Evolutionary conservation across 768 basidiomycete species (phyloP).

Genomic region (Mycena latifolia): DNA sequence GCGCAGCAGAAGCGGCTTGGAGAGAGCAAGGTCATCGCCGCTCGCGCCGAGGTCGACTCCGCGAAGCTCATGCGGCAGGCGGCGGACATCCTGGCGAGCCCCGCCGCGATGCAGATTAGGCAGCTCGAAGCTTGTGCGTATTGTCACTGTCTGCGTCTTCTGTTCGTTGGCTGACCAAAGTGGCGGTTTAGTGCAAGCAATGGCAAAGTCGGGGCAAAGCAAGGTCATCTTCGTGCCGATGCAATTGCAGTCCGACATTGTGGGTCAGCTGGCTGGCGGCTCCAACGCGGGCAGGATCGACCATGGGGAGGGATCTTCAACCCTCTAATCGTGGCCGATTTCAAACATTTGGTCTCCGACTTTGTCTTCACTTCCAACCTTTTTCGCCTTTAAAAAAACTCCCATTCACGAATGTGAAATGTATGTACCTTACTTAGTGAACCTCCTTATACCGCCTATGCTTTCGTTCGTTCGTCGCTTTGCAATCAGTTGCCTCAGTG

Average conservation of each 20-base stretch:
- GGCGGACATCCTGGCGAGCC: conserved; percentile 93
- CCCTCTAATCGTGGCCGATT: no score
- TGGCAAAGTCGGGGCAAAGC: conserved; percentile 90
- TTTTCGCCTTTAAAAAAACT: no score
- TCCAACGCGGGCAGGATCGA: not conserved
- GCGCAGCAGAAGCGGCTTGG: conserved; percentile 98
- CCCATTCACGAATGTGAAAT: no score
- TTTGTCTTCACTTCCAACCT: no score
- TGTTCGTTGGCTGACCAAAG: not conserved
- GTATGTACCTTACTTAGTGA: no score
- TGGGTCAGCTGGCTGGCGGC: conserved; percentile 55
- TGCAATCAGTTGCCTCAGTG: no score
- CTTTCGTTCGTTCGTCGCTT: no score
- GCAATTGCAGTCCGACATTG: conserved; percentile 85
- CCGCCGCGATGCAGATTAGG: conserved; percentile 98
- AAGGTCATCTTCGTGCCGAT: conserved; percentile 97
- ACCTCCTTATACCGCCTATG: no score
- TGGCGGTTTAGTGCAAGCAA: conserved; percentile 76
- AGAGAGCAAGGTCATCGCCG: conserved; percentile 96
- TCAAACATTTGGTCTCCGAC: no score
- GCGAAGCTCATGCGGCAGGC: conserved; percentile 97
- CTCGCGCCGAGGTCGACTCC: conserved; percentile 94
- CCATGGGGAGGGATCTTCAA: conserved; percentile 3
- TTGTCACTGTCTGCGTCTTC: not conserved
- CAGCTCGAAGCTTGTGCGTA: conserved; percentile 85